These are phyloP conservation scores for Lipomyces sp. DNA, from an alignment of 805 yeast species.

Conservation along the genomic window DNA sequence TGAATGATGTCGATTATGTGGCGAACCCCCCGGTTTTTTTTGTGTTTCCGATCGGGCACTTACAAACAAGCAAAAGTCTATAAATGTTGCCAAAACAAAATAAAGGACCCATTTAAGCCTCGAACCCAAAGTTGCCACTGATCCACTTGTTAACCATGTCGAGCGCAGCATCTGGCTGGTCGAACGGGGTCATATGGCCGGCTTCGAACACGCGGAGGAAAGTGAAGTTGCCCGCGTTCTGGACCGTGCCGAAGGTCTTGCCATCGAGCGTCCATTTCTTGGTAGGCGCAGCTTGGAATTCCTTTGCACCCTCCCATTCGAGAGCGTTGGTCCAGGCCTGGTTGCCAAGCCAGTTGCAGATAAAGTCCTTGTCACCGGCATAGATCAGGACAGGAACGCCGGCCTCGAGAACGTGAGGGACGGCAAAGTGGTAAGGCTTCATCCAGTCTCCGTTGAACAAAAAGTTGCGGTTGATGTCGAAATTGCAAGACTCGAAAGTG, in stretches of 20 bases:
- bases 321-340: slow-evolving; percentile 80
- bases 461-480: slow-evolving; percentile 78
- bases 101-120: not conserved
- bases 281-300: slow-evolving; percentile 52
- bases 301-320: slow-evolving; percentile 66
- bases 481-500: slow-evolving; percentile 73
- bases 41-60: too few species aligned
- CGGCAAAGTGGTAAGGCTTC: slow-evolving; percentile 76
- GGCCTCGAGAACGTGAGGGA: slow-evolving; percentile 70
- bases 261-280: slow-evolving; percentile 51
- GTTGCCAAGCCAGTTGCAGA: slow-evolving; percentile 96
- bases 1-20: too few species aligned
- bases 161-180: slow-evolving; percentile 77
- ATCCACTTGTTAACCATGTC: slow-evolving; percentile 90
- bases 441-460: slow-evolving; percentile 88
- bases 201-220: slow-evolving; percentile 85
- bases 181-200: slow-evolving; percentile 95
- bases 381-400: slow-evolving; percentile 83
- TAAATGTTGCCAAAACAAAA: too few species aligned
- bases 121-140: slow-evolving; percentile 57
- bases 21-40: too few species aligned
- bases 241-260: slow-evolving; percentile 69
- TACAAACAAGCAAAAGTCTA: too few species aligned
- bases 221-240: slow-evolving; percentile 72
- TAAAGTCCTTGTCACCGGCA: slow-evolving; percentile 95